Evolutionary conservation across 805 yeast species (phyloP).

Genomic region (Priceomyces haplophilus): DNA sequence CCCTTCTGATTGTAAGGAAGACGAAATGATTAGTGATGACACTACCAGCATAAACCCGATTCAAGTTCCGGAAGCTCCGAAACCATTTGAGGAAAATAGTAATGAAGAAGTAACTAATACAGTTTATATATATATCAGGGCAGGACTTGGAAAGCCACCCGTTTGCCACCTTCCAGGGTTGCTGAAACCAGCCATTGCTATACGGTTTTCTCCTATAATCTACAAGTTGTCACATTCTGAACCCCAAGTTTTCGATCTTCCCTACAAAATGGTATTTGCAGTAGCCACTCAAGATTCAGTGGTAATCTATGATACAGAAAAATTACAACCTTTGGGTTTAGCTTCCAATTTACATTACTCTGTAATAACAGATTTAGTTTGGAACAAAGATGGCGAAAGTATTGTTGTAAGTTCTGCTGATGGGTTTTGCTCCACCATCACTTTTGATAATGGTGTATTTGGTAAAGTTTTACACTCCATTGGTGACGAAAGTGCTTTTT

Average conservation of each 20-base stretch:
- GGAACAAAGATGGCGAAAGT: conserved; percentile 75
- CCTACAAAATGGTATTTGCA: conserved; percentile 84
- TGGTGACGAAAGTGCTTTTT: neutral
- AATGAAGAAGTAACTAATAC: conserved; percentile 54
- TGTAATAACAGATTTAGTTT: conserved; percentile 79
- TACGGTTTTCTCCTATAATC: conserved; percentile 68
- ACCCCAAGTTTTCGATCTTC: conserved; percentile 46
- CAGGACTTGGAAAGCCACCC: conserved; percentile 66
- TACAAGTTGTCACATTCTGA: conserved; percentile 38
- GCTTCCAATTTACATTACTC: conserved; percentile 84
- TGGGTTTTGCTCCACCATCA: conserved; percentile 79
- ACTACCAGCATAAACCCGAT: neutral
- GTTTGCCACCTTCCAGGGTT: conserved; percentile 76
- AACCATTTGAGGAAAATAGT: conserved; percentile 6
- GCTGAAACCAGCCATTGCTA: conserved; percentile 79
- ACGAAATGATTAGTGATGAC: neutral
- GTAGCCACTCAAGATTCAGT: conserved; percentile 90
- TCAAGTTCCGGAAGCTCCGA: neutral
- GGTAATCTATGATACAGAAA: conserved; percentile 75
- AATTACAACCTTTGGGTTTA: conserved; percentile 62
- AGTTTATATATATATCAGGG: conserved; percentile 74
- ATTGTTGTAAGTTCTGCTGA: conserved; percentile 82
- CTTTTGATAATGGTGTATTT: conserved; percentile 50
- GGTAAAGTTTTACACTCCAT: conserved; percentile 38
- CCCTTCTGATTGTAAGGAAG: neutral